A percentile compares a stretch with the other conserved stretches of the same genome.
phyloP scores from a whole-genome alignment of 331 rosid genomes.

The Stylosanthes scabra region DNA sequence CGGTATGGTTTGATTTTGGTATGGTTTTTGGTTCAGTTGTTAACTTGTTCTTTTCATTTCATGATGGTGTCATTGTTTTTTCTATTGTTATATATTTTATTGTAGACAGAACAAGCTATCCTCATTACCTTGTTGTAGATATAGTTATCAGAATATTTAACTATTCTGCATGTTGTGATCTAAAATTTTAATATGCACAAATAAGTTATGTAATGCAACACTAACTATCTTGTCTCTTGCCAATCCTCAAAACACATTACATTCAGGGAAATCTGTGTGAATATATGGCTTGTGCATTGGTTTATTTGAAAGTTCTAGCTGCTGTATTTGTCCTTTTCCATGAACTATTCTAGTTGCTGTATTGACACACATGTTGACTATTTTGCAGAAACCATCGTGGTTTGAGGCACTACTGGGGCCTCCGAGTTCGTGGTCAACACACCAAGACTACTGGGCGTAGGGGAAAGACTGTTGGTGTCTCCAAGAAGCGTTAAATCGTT shows the following conservation, averaged over 20 bases:
- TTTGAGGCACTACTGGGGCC: constrained; percentile 53
- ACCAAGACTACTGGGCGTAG: constrained; percentile 53
- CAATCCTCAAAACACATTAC: too few relatives aligned
- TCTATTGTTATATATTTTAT: neutral
- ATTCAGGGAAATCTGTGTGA: too few relatives aligned
- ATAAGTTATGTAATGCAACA: too few relatives aligned
- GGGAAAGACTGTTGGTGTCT: constrained; percentile 55
- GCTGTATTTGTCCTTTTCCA: too few relatives aligned
- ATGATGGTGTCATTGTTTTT: neutral
- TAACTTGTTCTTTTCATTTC: neutral
- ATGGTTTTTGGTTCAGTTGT: neutral
- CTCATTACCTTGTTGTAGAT: too few relatives aligned
- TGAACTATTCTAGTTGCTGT: too few relatives aligned
- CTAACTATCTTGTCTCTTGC: too few relatives aligned
- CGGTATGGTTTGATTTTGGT: neutral
- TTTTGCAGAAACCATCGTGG: constrained; percentile 44
- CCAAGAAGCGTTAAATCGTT: constrained; percentile 42
- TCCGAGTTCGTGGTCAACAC: constrained; percentile 54
- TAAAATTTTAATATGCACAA: too few relatives aligned
- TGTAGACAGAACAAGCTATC: neutral
- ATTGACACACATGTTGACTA: neutral
- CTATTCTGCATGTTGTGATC: too few relatives aligned
- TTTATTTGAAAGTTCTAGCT: too few relatives aligned
- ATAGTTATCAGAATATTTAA: too few relatives aligned
- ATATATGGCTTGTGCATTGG: too few relatives aligned